These are phyloP conservation scores for Talaromyces stipitatus DNA, from an alignment of 495 filamentous ascomycete genomes.

Conservation along the genomic window DNA sequence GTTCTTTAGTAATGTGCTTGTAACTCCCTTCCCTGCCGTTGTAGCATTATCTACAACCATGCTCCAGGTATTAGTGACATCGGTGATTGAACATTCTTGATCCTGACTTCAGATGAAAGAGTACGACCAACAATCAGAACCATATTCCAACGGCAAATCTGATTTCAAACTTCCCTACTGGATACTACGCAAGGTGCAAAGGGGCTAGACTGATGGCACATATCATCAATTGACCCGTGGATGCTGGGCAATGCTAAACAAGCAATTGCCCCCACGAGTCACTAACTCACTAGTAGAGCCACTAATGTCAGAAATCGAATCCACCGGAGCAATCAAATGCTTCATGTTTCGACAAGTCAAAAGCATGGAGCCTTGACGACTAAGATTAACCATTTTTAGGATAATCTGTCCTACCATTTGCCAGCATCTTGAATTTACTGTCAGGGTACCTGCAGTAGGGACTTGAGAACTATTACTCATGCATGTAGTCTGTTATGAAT, in stretches of 20 bases:
- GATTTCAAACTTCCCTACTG: neutral
- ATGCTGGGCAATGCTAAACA: neutral
- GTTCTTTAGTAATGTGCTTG: too few species aligned
- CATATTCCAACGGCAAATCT: neutral
- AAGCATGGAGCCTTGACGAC: neutral
- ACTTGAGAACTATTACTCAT: neutral
- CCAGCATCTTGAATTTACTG: neutral
- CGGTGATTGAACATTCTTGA: too few species aligned
- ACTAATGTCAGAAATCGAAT: neutral
- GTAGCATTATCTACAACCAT: too few species aligned
- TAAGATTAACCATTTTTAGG: neutral
- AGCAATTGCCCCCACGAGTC: neutral
- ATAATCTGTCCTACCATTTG: neutral
- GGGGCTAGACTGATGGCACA: neutral
- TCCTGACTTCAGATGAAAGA: neutral
- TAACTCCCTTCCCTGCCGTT: neutral
- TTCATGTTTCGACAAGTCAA: neutral
- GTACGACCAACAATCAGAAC: neutral
- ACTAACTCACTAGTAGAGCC: neutral
- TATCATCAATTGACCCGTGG: neutral
- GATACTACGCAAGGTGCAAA: neutral
- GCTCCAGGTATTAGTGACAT: too few species aligned
- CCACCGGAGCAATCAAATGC: neutral
- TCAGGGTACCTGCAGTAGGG: neutral
- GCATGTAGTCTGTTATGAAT: neutral